These are phyloP conservation scores for Anisogramma anomala DNA, from an alignment of 2,329 filamentous ascomycete genomes.

Conservation along the genomic window DNA sequence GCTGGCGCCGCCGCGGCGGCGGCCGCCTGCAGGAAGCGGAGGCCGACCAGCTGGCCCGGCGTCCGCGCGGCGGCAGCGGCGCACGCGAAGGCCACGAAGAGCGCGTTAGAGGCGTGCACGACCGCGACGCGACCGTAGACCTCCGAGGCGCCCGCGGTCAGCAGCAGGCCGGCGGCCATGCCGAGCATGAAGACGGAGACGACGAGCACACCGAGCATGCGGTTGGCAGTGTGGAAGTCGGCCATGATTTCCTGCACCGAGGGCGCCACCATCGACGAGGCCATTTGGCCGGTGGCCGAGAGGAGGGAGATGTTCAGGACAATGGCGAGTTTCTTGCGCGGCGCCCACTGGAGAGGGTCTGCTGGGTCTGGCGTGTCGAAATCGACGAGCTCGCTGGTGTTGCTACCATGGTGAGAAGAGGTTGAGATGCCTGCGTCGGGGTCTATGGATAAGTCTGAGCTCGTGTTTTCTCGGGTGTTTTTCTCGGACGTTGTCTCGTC, in stretches of 20 bases:
- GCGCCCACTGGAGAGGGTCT: constrained; percentile 21
- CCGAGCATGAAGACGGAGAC: constrained; percentile 16
- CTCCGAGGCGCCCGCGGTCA: constrained; percentile 16
- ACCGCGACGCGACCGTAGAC: constrained; percentile 15
- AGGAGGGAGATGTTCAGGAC: constrained; percentile 6
- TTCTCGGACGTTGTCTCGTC: too few species aligned
- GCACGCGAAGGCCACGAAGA: constrained; percentile 15
- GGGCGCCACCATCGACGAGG: constrained; percentile 17
- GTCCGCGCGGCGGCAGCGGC: constrained; percentile 11
- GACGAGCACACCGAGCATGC: constrained; percentile 12
- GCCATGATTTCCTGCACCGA: constrained; percentile 13
- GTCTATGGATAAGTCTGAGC: background rate
- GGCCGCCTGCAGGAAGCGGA: background rate
- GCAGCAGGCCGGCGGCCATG: constrained; percentile 13
- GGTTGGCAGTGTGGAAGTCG: constrained; percentile 14
- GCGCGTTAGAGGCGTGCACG: constrained; percentile 14
- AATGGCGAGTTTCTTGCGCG: background rate
- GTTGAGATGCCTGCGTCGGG: background rate
- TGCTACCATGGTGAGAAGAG: background rate
- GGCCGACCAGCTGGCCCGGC: background rate
- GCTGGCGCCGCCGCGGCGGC: background rate
- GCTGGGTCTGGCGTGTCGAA: constrained; percentile 27
- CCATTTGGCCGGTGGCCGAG: constrained; percentile 8
- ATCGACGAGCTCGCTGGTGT: background rate
- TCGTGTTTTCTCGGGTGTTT: background rate